A percentile compares a stretch with the other conserved stretches of the same genome.
Evolutionary conservation across 495 filamentous ascomycete species (phyloP).

Genomic region (Chaetomium tenue): DNA sequence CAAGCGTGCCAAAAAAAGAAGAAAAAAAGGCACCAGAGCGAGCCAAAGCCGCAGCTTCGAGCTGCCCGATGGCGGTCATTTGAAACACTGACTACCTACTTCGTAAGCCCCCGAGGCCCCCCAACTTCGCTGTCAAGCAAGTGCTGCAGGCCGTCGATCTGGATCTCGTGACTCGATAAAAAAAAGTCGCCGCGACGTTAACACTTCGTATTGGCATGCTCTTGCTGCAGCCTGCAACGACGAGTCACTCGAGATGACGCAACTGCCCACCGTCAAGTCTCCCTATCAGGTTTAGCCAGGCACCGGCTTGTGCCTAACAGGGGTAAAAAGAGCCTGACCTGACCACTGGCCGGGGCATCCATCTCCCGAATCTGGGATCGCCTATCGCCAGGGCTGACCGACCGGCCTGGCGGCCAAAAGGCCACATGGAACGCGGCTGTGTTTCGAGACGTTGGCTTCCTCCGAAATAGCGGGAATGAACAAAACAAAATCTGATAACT

Average conservation of each 20-base stretch:
- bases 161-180: background rate
- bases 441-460: slow-evolving; percentile 15
- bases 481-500: background rate
- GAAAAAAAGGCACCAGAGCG: background rate
- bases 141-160: background rate
- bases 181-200: too few relatives aligned
- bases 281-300: slow-evolving; percentile 20
- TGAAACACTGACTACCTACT: too few relatives aligned
- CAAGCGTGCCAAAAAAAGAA: background rate
- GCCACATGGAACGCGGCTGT: slow-evolving; percentile 10
- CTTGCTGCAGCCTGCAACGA: slow-evolving; percentile 4
- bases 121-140: background rate
- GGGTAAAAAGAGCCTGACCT: slow-evolving; percentile 1
- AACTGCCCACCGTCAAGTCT: background rate
- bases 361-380: slow-evolving; percentile 4
- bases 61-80: background rate
- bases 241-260: slow-evolving; percentile 12
- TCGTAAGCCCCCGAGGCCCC: too few relatives aligned
- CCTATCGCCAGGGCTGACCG: slow-evolving; percentile 6
- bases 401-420: slow-evolving; percentile 5
- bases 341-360: slow-evolving; percentile 1
- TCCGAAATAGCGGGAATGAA: background rate
- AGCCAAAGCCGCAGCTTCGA: background rate
- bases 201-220: slow-evolving; percentile 7
- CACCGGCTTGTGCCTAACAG: slow-evolving; percentile 11